Evolutionary conservation across 2,329 filamentous ascomycete genomes (phyloP).

Genomic region (Sporothrix euskadiensis): DNA sequence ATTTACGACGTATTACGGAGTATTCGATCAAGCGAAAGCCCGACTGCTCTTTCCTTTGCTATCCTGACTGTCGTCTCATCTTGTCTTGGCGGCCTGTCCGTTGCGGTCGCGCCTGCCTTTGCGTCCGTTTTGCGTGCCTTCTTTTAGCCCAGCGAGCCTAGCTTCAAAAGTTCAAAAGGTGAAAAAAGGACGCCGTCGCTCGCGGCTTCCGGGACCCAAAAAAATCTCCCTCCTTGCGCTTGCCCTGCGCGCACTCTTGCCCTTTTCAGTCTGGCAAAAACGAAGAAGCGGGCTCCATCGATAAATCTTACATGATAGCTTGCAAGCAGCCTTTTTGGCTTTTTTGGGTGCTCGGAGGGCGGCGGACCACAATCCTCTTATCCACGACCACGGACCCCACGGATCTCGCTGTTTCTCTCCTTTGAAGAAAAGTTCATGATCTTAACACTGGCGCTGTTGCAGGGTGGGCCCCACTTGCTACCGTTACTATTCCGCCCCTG

Average conservation of each 20-base stretch:
- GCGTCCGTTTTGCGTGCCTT: constrained; percentile 10
- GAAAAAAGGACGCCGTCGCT: constrained; percentile 14
- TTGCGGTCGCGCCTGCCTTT: neutral
- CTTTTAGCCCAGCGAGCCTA: neutral
- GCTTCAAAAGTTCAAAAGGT: neutral
- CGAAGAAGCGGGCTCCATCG: neutral
- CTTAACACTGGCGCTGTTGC: neutral
- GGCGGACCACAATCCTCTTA: neutral
- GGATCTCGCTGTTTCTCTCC: neutral
- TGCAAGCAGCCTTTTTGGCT: neutral
- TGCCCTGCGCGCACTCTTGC: neutral
- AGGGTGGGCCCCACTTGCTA: constrained; percentile 2
- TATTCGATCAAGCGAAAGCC: neutral
- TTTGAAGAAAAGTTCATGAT: constrained; percentile 9
- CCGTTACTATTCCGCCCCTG: constrained; percentile 1
- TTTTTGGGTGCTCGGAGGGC: neutral
- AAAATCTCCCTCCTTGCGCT: neutral
- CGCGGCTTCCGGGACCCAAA: constrained; percentile 21
- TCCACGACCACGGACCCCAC: neutral
- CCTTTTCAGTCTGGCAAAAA: neutral
- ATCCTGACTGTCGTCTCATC: neutral
- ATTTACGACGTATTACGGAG: neutral
- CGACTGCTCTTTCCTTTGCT: neutral
- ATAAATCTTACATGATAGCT: constrained; percentile 4
- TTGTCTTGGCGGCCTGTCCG: neutral